phyloP scores from a whole-genome alignment of 2,329 filamentous ascomycete genomes.

The Scedosporium dehoogii region DNA sequence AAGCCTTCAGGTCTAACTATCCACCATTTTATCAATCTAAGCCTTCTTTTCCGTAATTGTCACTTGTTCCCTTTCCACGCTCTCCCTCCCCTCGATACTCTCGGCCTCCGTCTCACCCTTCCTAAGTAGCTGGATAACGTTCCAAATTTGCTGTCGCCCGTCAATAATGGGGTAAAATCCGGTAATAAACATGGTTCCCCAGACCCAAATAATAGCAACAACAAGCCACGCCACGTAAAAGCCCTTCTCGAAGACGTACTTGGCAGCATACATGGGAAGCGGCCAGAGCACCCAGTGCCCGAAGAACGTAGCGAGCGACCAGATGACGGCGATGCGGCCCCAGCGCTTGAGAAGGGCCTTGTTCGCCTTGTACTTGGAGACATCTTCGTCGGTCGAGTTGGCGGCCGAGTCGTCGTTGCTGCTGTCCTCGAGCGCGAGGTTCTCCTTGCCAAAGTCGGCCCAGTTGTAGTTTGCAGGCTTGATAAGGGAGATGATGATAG shows the following conservation, averaged over 20 bases:
- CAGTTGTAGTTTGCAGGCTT: conserved; percentile 31
- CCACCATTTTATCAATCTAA: background rate
- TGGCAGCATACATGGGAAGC: conserved; percentile 42
- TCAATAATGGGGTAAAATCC: conserved; percentile 40
- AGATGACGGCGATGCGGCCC: conserved; percentile 32
- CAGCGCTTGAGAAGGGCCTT: conserved; percentile 32
- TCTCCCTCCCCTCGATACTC: background rate
- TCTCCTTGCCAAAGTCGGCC: conserved; percentile 28
- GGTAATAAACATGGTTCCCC: conserved; percentile 37
- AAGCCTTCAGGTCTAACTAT: no score
- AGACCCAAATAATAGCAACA: conserved; percentile 42
- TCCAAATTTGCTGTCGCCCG: conserved; percentile 24
- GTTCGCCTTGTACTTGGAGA: conserved; percentile 17
- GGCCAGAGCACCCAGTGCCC: conserved; percentile 46
- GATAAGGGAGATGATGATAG: conserved; percentile 33
- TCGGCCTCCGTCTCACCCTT: background rate
- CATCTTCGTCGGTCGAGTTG: conserved; percentile 15
- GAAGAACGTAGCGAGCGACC: conserved; percentile 38
- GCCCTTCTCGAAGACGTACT: conserved; percentile 35
- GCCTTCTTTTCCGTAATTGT: background rate
- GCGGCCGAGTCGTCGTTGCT: conserved; percentile 11
- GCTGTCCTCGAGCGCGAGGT: conserved; percentile 25
- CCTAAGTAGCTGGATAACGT: background rate
- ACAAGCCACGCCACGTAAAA: conserved; percentile 42
- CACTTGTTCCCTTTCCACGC: background rate